Evolutionary conservation across 2,329 filamentous ascomycete species (phyloP).

Genomic region (Beauveria asiatica): DNA sequence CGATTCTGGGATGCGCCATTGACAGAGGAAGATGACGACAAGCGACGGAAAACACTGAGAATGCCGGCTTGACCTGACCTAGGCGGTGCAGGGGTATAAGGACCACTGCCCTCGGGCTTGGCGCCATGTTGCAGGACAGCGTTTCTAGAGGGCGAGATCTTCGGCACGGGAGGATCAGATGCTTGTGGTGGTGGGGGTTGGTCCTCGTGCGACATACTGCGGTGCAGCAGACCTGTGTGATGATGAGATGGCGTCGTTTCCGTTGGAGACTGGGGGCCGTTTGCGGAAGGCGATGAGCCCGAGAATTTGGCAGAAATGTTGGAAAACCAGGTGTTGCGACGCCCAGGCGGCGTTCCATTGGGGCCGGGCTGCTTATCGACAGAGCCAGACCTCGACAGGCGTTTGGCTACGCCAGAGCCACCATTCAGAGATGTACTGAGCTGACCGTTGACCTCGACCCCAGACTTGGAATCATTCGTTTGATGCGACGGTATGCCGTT

Average conservation of each 20-base stretch:
- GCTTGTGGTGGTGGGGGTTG: constrained; percentile 22
- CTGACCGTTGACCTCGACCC: constrained; percentile 16
- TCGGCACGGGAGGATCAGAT: constrained; percentile 37
- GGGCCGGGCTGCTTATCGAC: constrained; percentile 23
- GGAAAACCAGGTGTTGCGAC: constrained; percentile 83
- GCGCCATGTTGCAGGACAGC: constrained; percentile 50
- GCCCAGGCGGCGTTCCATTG: constrained; percentile 31
- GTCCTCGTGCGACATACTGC: constrained; percentile 23
- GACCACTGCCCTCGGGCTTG: constrained; percentile 50
- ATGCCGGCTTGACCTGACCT: constrained; percentile 62
- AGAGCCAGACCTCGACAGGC: constrained; percentile 27
- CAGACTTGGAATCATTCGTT: constrained; percentile 15
- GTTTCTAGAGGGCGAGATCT: constrained; percentile 43
- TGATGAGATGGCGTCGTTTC: constrained; percentile 14
- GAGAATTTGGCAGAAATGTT: constrained; percentile 91
- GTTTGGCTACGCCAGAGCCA: constrained; percentile 17
- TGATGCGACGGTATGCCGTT: constrained; percentile 14
- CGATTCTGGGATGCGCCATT: constrained; percentile 19
- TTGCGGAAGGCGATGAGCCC: constrained; percentile 34
- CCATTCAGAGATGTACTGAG: constrained; percentile 17
- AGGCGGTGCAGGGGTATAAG: constrained; percentile 68
- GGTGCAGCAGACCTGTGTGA: constrained; percentile 9
- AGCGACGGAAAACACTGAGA: constrained; percentile 69
- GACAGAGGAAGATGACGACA: constrained; percentile 59
- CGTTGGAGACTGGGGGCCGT: constrained; percentile 17